Evolutionary conservation across 2,329 filamentous ascomycete genomes (phyloP).

Genomic region (Penicillium hesseltinei): DNA sequence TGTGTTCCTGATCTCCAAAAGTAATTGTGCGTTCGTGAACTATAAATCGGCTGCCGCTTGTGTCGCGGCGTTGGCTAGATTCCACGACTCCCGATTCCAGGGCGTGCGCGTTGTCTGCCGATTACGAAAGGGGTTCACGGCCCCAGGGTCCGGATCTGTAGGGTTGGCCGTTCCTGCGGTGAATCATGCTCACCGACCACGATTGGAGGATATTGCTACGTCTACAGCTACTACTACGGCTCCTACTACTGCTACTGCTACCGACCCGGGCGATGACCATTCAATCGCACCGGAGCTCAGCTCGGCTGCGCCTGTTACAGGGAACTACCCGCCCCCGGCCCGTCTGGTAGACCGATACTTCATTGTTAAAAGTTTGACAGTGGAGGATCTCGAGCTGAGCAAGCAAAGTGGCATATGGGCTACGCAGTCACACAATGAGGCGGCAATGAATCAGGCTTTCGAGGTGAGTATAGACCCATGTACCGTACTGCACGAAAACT

Average conservation of each 20-base stretch:
- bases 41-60: constrained; percentile 80
- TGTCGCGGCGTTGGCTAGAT: constrained; percentile 70
- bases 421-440: constrained; percentile 90
- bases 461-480: constrained; percentile 54
- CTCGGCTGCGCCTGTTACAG: constrained; percentile 19
- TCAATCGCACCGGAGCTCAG: background rate
- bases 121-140: constrained; percentile 60
- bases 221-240: background rate
- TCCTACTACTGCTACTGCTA: background rate
- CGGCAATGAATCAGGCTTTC: constrained; percentile 77
- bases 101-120: constrained; percentile 83
- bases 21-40: constrained; percentile 96
- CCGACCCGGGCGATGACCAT: constrained; percentile 9
- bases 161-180: constrained; percentile 48
- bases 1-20: constrained; percentile 91
- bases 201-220: constrained; percentile 11
- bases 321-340: constrained; percentile 15
- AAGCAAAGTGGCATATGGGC: constrained; percentile 89
- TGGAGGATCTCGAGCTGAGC: constrained; percentile 86
- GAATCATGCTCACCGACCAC: constrained; percentile 27
- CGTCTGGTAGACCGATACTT: constrained; percentile 74
- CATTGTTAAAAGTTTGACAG: constrained; percentile 85
- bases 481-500: background rate
- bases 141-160: constrained; percentile 40
- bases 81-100: constrained; percentile 89